Evolutionary conservation across 1,139 yeast genomes (phyloP).

Genomic region (Pichiaceae sp.): DNA sequence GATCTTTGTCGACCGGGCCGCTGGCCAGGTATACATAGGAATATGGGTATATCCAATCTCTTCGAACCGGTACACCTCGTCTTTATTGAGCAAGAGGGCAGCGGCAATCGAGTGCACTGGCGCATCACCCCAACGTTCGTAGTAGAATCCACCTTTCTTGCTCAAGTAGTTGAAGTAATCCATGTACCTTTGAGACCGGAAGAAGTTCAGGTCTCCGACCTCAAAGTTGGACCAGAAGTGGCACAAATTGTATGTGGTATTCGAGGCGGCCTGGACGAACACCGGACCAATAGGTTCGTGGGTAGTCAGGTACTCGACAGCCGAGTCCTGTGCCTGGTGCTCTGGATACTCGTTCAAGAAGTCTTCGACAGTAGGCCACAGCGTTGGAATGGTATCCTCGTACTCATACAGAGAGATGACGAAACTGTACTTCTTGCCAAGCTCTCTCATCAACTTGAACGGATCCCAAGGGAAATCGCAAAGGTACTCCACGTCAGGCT

Average conservation of each 20-base stretch:
- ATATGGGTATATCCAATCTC: slow-evolving; percentile 82
- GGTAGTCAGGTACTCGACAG: slow-evolving; percentile 64
- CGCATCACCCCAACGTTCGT: slow-evolving; percentile 98
- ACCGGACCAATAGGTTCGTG: slow-evolving; percentile 33
- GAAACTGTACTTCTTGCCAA: slow-evolving; percentile 77
- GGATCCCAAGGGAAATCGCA: slow-evolving; percentile 86
- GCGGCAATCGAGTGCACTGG: slow-evolving; percentile 87
- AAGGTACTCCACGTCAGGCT: slow-evolving; percentile 78
- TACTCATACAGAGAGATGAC: slow-evolving; percentile 73
- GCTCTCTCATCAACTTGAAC: slow-evolving; percentile 67
- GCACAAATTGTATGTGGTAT: slow-evolving; percentile 71
- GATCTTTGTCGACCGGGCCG: slow-evolving; percentile 36
- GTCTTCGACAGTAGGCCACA: slow-evolving; percentile 69
- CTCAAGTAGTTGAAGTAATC: slow-evolving; percentile 67
- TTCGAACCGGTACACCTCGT: slow-evolving; percentile 78
- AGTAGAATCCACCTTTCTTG: slow-evolving; percentile 73
- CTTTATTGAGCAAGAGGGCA: slow-evolving; percentile 53
- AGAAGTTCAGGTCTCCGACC: slow-evolving; percentile 73
- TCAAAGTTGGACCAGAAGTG: slow-evolving; percentile 97
- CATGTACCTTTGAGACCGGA: slow-evolving; percentile 61
- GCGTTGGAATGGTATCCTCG: slow-evolving; percentile 73
- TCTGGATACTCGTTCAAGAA: slow-evolving; percentile 57
- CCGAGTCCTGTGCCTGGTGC: slow-evolving; percentile 57
- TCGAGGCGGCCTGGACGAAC: slow-evolving; percentile 22
- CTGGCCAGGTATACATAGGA: slow-evolving; percentile 82